phyloP scores from a whole-genome alignment of 2,329 filamentous ascomycete genomes.

The Paecilomyces formosus region DNA sequence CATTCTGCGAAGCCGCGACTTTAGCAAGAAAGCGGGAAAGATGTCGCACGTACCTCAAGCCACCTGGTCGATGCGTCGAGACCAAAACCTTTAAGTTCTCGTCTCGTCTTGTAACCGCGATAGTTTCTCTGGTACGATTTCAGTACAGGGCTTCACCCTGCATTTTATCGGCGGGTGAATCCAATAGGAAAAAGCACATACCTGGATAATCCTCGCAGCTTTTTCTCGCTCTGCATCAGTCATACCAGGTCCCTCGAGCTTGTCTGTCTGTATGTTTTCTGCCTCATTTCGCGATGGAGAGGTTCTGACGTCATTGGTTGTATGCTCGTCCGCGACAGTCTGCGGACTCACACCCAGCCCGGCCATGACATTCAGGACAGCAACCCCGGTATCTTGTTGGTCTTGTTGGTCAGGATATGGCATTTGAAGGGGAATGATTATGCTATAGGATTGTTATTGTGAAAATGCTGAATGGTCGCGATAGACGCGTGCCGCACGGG shows the following conservation, averaged over 20 bases:
- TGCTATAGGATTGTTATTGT: background rate
- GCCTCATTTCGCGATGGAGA: background rate
- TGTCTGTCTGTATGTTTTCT: background rate
- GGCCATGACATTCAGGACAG: background rate
- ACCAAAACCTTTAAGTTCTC: constrained; percentile 7
- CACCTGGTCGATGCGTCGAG: constrained; percentile 7
- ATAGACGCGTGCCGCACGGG: background rate
- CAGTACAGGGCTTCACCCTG: background rate
- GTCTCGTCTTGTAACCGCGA: constrained; percentile 7
- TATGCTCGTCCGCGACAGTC: background rate
- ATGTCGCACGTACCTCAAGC: constrained; percentile 2
- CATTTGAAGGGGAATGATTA: background rate
- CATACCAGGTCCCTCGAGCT: background rate
- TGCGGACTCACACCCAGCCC: background rate
- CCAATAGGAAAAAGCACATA: background rate
- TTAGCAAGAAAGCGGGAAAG: background rate
- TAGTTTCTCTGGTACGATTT: constrained; percentile 6
- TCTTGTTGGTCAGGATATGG: background rate
- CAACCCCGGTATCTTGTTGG: background rate
- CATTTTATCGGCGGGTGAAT: background rate
- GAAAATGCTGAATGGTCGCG: background rate
- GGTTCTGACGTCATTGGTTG: background rate
- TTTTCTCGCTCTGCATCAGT: background rate
- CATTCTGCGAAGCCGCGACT: background rate
- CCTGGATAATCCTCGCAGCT: background rate